Evolutionary conservation across 2,329 filamentous ascomycete genomes (phyloP), one percentile per base, ranked within the genome.

Genomic region (Penicillium sp.): DNA sequence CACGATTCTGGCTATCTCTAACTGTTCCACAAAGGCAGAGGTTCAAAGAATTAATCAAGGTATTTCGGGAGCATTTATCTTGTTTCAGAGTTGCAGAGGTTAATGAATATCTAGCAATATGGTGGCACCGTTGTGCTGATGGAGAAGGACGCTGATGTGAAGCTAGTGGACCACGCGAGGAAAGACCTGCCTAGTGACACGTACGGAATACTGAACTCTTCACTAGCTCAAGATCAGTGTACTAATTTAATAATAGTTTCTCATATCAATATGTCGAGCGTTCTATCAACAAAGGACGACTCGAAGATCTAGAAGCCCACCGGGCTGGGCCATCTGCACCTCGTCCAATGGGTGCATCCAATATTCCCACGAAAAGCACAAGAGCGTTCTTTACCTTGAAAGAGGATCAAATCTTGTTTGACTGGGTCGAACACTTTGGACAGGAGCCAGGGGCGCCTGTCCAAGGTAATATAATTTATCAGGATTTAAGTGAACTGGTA

Each of bases 191-290:
- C 81, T 15, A 69, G 78, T 1, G 80, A 81, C 43, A 80, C 80
- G 73, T 81, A 73, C 49, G 76, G 68, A 51, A 35, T 80, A 73
- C 49, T 75, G 68, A 51, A 38, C 37, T 48, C 27, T 47, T 25
- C 35, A 7, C 21, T 54, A 13, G 12, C 27, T 48, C 27, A n/a
- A 9, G 19, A 23, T 17, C 17, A 13, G 10, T 49, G 29, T 50
- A 33, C 62, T 67, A 37, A 61, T 25, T 0, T 17, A 27, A 40
- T 27, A 15, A 13, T 45, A 81, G 79, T 5, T 78, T 83, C 61
- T 86, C 84, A 2, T 88, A 83, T 67, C 78, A 74, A 57, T 87
- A 82, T 68, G 78, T 89, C 48, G 82, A 86, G 42, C 67, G 75
- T 40, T 86, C 83, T 0, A 72, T 87, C 52, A 69, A 73, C 19